Evolutionary conservation across 805 yeast genomes (phyloP).

Genomic region (Hanseniaspora mollemarum): DNA sequence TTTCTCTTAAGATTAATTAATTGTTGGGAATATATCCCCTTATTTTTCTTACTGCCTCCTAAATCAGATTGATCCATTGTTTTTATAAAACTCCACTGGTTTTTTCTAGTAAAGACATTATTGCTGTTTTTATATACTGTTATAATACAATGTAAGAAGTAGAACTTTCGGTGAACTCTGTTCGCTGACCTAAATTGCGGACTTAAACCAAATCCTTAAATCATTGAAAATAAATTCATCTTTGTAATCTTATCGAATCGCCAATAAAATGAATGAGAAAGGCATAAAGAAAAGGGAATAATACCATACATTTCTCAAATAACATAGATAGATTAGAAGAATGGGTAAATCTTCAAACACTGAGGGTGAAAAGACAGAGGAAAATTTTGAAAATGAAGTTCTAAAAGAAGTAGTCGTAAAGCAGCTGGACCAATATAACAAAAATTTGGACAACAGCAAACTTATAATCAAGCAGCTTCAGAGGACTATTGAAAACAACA

Average conservation of each 20-base stretch:
- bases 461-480: neutral
- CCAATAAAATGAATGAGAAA: too few species aligned
- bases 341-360: neutral
- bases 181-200: too few species aligned
- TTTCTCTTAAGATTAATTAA: constrained; percentile 2
- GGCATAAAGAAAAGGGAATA: too few species aligned
- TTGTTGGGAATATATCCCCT: constrained; percentile 13
- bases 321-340: neutral
- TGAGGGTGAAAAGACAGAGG: neutral
- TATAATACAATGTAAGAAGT: neutral
- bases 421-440: neutral
- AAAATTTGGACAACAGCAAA: neutral
- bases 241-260: too few species aligned
- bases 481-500: constrained; percentile 4
- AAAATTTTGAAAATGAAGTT: neutral
- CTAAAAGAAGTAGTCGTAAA: neutral
- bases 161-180: too few species aligned
- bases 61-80: constrained; percentile 16
- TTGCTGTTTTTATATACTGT: neutral
- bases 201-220: too few species aligned
- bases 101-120: too few species aligned
- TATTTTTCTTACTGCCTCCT: constrained; percentile 14
- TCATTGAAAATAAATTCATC: too few species aligned
- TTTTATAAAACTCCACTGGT: too few species aligned
- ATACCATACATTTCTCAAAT: too few species aligned